These are phyloP conservation scores for Yamadazyma triangularis DNA, from an alignment of 1,139 yeast species.

Conservation along the genomic window DNA sequence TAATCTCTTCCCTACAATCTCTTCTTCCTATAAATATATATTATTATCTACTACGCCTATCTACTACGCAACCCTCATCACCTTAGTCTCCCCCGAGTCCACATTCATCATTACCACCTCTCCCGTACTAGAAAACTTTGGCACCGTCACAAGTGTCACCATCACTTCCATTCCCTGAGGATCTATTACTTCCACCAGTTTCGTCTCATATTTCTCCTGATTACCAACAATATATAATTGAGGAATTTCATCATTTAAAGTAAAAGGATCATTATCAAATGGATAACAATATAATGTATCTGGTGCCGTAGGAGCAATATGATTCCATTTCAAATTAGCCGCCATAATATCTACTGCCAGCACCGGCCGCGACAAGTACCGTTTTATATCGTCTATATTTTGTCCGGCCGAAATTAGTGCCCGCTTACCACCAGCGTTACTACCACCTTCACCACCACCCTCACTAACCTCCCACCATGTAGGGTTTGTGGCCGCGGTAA, in stretches of 20 bases:
- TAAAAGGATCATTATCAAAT: constrained; percentile 82
- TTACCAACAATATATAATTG: constrained; percentile 86
- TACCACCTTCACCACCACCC: no score
- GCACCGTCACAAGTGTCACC: constrained; percentile 62
- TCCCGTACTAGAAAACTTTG: constrained; percentile 64
- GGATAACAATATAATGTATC: constrained; percentile 93
- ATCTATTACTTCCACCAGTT: constrained; percentile 22
- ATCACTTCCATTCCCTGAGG: constrained; percentile 8
- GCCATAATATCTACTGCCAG: constrained; percentile 51
- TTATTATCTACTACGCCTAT: no score
- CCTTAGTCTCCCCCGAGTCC: constrained; percentile 48
- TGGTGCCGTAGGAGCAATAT: constrained; percentile 91
- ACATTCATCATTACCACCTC: constrained; percentile 65
- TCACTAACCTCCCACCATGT: constrained; percentile 54
- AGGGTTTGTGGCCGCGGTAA: constrained; percentile 69
- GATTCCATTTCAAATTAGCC: constrained; percentile 76
- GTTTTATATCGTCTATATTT: constrained; percentile 70
- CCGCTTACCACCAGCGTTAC: no score
- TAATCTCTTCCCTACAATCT: no score
- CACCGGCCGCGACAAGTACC: constrained; percentile 42
- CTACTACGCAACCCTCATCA: no score
- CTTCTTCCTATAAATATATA: no score
- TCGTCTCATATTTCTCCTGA: constrained; percentile 56
- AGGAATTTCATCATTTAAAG: constrained; percentile 64
- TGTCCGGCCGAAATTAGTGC: constrained; percentile 81